phyloP scores from a whole-genome alignment of 2,329 filamentous ascomycete species.

The Cladophialophora yegresii region DNA sequence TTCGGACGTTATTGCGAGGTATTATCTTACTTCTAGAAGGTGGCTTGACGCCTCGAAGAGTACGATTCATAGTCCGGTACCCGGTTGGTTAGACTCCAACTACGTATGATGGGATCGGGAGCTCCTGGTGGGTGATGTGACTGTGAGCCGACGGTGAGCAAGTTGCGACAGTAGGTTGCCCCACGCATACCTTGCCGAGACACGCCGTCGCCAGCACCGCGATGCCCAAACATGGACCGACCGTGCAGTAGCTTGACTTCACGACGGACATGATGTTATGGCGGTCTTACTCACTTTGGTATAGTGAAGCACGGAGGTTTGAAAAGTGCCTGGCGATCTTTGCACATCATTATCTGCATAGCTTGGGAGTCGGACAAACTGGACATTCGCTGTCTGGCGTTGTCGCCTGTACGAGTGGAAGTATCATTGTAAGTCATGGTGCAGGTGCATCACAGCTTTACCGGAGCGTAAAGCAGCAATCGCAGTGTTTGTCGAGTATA shows the following conservation, averaged over 20 bases:
- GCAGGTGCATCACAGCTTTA: background rate
- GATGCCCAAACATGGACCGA: background rate
- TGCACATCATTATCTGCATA: background rate
- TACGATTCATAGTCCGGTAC: background rate
- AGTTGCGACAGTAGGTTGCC: background rate
- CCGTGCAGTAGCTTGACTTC: background rate
- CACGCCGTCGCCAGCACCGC: background rate
- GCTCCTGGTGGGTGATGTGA: background rate
- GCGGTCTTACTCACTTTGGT: background rate
- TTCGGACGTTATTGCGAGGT: no score
- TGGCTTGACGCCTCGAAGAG: background rate
- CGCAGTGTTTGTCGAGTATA: background rate
- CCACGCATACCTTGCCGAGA: background rate
- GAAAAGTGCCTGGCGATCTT: slow-evolving; percentile 8
- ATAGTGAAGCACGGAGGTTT: background rate
- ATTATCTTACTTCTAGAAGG: background rate
- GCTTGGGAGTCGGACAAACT: background rate
- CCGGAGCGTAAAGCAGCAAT: background rate
- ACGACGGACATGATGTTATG: background rate
- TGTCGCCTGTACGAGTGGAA: background rate
- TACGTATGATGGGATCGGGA: background rate
- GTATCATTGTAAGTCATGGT: background rate
- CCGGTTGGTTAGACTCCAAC: background rate
- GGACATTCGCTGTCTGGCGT: background rate
- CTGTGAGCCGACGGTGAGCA: background rate